These are phyloP conservation scores for Aspergillus hiratsukae DNA, from an alignment of 2,329 filamentous ascomycete species.

Conservation along the genomic window DNA sequence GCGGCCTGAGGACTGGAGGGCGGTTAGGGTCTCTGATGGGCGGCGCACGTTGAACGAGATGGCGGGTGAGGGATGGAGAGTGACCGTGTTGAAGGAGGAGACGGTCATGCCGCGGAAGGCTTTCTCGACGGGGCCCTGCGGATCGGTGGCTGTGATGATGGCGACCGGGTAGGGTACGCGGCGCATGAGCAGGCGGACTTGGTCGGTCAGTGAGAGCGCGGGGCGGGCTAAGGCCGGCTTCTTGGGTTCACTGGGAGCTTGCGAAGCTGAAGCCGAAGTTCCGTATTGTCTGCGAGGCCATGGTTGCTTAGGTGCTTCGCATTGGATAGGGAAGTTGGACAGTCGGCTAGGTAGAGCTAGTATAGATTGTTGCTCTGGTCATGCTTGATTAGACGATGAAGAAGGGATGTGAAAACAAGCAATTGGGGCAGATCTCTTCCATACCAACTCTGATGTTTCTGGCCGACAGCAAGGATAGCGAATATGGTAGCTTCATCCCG, in stretches of 20 bases:
- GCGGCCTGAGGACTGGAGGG: conserved; percentile 42
- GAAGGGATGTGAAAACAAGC: background rate
- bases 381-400: background rate
- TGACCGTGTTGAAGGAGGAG: conserved; percentile 59
- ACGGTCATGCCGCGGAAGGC: conserved; percentile 52
- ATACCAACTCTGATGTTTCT: background rate
- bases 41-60: conserved; percentile 59
- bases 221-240: background rate
- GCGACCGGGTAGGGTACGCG: conserved; percentile 54
- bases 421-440: background rate
- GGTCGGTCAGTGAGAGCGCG: conserved; percentile 22
- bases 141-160: conserved; percentile 48
- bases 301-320: background rate
- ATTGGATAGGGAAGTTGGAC: background rate
- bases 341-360: background rate
- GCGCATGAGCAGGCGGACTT: conserved; percentile 48
- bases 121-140: conserved; percentile 20
- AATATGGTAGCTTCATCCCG: conserved; percentile 30
- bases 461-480: conserved; percentile 15
- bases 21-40: conserved; percentile 53
- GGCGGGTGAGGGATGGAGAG: conserved; percentile 51
- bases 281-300: background rate
- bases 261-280: background rate
- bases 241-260: background rate
- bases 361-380: background rate